Evolutionary conservation across 1,139 yeast species (phyloP).

Genomic region (Suhomyces bolitotheri): DNA sequence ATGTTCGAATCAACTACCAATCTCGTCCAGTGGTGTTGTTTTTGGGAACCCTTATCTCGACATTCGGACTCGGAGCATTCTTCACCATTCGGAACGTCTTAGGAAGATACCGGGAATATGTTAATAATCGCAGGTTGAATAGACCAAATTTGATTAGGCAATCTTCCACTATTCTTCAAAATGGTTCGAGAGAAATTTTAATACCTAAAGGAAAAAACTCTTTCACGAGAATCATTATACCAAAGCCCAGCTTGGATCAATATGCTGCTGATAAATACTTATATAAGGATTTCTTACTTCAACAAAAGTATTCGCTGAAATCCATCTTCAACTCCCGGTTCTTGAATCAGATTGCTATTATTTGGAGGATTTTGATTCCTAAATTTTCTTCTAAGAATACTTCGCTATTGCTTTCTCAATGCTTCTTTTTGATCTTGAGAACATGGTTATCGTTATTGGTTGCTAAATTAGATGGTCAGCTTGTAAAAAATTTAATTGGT

Average conservation of each 20-base stretch:
- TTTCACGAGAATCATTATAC: constrained; percentile 51
- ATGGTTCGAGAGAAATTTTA: constrained; percentile 55
- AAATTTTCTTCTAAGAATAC: constrained; percentile 68
- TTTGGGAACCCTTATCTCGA: constrained; percentile 42
- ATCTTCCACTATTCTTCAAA: constrained; percentile 46
- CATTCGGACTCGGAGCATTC: constrained; percentile 45
- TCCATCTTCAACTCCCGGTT: constrained; percentile 63
- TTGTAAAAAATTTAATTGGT: constrained; percentile 84
- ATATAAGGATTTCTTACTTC: constrained; percentile 53
- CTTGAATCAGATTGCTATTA: constrained; percentile 68
- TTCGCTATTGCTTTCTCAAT: constrained; percentile 65
- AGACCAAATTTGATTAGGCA: constrained; percentile 47
- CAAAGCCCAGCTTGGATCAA: constrained; percentile 58
- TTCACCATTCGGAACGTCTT: constrained; percentile 36
- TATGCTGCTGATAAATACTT: constrained; percentile 70
- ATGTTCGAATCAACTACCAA: constrained; percentile 43
- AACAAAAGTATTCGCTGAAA: constrained; percentile 36
- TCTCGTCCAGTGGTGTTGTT: constrained; percentile 49
- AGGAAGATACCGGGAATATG: constrained; percentile 34
- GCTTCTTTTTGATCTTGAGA: constrained; percentile 72
- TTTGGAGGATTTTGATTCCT: constrained; percentile 84
- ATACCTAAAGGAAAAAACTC: constrained; percentile 52
- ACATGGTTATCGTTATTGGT: constrained; percentile 86
- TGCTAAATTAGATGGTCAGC: constrained; percentile 89
- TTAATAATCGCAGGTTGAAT: constrained; percentile 26